Evolutionary conservation across 2,329 filamentous ascomycete genomes (phyloP).

Genomic region (Microascus cirrosus): DNA sequence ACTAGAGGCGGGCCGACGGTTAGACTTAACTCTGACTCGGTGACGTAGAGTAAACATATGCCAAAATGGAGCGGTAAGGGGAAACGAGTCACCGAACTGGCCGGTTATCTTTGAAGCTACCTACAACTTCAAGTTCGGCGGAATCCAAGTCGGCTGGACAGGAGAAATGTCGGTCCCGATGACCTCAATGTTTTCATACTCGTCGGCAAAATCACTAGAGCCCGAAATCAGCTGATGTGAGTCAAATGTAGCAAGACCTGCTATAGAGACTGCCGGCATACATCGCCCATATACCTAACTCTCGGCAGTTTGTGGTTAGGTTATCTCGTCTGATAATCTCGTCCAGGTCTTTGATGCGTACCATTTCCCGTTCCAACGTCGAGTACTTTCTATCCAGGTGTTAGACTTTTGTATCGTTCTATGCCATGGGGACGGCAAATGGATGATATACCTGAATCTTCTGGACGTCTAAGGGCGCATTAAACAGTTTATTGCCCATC

Average conservation of each 20-base stretch:
- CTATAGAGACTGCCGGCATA: conserved; percentile 10
- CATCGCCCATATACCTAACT: conserved; percentile 6
- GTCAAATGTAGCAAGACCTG: not conserved
- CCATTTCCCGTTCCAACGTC: conserved; percentile 46
- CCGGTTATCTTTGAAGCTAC: conserved; percentile 6
- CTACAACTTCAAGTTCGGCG: conserved; percentile 23
- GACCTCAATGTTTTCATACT: conserved; percentile 28
- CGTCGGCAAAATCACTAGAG: conserved; percentile 16
- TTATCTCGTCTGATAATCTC: too few species aligned
- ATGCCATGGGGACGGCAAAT: too few species aligned
- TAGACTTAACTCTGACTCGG: not conserved
- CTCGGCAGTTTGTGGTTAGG: not conserved
- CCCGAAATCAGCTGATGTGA: conserved; percentile 27
- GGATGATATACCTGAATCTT: conserved; percentile 8
- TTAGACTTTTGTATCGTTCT: too few species aligned
- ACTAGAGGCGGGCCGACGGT: conserved; percentile 31
- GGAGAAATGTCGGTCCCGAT: conserved; percentile 45
- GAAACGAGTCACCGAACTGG: conserved; percentile 32
- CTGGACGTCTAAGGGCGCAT: conserved; percentile 11
- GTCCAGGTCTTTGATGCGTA: too few species aligned
- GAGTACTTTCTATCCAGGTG: conserved; percentile 14
- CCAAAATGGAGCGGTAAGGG: not conserved
- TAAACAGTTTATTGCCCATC: conserved; percentile 9
- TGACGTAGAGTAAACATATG: not conserved
- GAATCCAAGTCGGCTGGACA: conserved; percentile 42